Evolutionary conservation across 148 eudicot genomes (phyloP).

Genomic region (Rhododendron simsii): DNA sequence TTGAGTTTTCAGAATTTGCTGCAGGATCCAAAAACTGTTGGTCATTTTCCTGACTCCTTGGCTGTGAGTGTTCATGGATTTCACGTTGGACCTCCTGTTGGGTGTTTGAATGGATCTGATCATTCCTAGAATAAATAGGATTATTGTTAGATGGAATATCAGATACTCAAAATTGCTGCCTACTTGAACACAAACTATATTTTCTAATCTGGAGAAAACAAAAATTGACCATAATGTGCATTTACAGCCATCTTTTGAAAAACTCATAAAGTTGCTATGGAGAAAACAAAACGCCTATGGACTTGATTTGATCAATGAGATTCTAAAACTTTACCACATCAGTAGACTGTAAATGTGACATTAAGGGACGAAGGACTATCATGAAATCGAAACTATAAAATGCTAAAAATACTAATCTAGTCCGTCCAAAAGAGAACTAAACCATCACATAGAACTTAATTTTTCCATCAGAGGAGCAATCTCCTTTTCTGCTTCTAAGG

Average conservation of each 20-base stretch:
- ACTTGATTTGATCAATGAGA: neutral
- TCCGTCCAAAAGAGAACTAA: neutral
- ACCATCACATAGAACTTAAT: neutral
- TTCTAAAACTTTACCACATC: neutral
- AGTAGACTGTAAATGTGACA: neutral
- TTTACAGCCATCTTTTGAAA: neutral
- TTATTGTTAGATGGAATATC: slow-evolving; percentile 37
- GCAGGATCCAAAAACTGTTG: slow-evolving; percentile 34
- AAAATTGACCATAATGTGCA: neutral
- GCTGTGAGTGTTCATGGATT: slow-evolving; percentile 37
- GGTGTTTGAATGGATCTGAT: slow-evolving; percentile 34
- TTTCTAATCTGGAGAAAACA: slow-evolving; percentile 62
- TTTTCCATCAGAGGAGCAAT: neutral
- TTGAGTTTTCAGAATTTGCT: slow-evolving; percentile 34
- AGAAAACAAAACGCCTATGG: neutral
- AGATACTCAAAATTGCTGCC: slow-evolving; percentile 32
- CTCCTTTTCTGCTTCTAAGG: neutral
- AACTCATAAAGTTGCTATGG: neutral
- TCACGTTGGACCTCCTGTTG: slow-evolving; percentile 39
- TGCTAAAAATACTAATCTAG: neutral
- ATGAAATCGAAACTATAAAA: neutral
- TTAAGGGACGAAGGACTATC: neutral
- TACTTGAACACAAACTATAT: slow-evolving; percentile 62
- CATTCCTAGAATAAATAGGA: slow-evolving; percentile 39
- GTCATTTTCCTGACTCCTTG: slow-evolving; percentile 37